These are phyloP conservation scores for Pythium brachiatum DNA, from an alignment of 352 stramenopile genomes.

Conservation along the genomic window DNA sequence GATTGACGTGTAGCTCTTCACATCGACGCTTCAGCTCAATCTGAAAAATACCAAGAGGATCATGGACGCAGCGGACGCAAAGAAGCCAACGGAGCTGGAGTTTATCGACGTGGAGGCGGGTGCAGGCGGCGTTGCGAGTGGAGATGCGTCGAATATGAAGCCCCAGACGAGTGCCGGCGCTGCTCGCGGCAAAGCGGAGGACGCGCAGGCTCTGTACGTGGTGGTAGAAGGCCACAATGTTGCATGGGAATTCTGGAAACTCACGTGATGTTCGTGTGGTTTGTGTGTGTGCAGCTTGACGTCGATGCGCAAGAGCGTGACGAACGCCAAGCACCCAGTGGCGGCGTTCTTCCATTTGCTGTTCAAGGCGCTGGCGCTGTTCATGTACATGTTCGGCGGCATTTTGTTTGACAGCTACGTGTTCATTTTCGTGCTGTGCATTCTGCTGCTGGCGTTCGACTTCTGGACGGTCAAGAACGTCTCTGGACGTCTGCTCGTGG, in stretches of 20 bases:
- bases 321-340: slow-evolving; percentile 89
- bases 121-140: slow-evolving; percentile 6
- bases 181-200: slow-evolving; percentile 29
- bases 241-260: background rate
- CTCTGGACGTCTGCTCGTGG: slow-evolving; percentile 87
- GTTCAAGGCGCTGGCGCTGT: slow-evolving; percentile 94
- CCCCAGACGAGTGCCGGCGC: background rate
- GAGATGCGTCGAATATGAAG: slow-evolving; percentile 23
- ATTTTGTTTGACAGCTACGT: slow-evolving; percentile 92
- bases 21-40: background rate
- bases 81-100: slow-evolving; percentile 68
- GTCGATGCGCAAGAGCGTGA: slow-evolving; percentile 68
- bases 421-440: slow-evolving; percentile 96
- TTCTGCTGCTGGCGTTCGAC: slow-evolving; percentile 95
- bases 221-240: background rate
- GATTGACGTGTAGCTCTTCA: background rate
- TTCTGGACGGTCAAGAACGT: slow-evolving; percentile 99
- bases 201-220: slow-evolving; percentile 63
- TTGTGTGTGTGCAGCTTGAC: slow-evolving; percentile 37
- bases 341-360: slow-evolving; percentile 96
- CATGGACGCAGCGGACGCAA: slow-evolving; percentile 54
- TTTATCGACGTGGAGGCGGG: slow-evolving; percentile 70
- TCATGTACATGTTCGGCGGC: slow-evolving; percentile 94
- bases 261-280: background rate
- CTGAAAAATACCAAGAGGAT: background rate